phyloP scores from a whole-genome alignment of 1,284 basidiomycete genomes.

The Boletus hoseneyae region DNA sequence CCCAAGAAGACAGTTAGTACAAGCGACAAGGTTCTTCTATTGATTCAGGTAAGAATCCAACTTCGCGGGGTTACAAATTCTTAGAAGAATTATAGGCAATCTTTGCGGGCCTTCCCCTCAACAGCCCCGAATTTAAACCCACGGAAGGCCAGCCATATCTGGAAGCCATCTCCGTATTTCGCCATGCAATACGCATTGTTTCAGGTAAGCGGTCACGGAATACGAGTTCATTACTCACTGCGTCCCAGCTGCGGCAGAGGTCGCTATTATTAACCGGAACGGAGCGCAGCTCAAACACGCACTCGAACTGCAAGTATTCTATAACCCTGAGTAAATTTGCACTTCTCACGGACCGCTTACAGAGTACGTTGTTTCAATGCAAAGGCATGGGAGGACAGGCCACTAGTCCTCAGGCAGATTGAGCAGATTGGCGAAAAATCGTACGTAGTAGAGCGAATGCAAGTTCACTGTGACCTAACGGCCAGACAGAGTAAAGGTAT shows the following conservation, averaged over 20 bases:
- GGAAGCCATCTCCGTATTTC: constrained; percentile 64
- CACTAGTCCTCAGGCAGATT: constrained; percentile 74
- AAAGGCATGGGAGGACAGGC: constrained; percentile 83
- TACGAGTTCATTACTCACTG: constrained; percentile 5
- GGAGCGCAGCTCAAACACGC: constrained; percentile 67
- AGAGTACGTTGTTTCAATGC: constrained; percentile 71
- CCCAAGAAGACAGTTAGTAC: constrained; percentile 64
- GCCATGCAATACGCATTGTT: constrained; percentile 64
- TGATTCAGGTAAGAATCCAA: constrained; percentile 57
- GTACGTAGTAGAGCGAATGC: constrained; percentile 40
- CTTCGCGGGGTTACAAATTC: background rate
- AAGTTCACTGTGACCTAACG: constrained; percentile 2
- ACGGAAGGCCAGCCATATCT: constrained; percentile 67
- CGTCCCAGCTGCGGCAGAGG: constrained; percentile 65
- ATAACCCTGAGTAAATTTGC: background rate
- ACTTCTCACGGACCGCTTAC: constrained; percentile 6
- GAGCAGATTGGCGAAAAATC: constrained; percentile 84
- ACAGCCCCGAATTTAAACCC: constrained; percentile 60
- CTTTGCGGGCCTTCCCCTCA: constrained; percentile 67
- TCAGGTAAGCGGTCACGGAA: constrained; percentile 43
- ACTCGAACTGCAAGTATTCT: constrained; percentile 57
- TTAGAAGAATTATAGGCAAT: constrained; percentile 52
- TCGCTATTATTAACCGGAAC: constrained; percentile 57
- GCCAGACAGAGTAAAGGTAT: constrained; percentile 51
- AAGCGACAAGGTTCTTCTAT: constrained; percentile 66